Conservation (phyloP, 495 filamentous ascomycete genomes). For the Terfezia boudieri region DNA sequence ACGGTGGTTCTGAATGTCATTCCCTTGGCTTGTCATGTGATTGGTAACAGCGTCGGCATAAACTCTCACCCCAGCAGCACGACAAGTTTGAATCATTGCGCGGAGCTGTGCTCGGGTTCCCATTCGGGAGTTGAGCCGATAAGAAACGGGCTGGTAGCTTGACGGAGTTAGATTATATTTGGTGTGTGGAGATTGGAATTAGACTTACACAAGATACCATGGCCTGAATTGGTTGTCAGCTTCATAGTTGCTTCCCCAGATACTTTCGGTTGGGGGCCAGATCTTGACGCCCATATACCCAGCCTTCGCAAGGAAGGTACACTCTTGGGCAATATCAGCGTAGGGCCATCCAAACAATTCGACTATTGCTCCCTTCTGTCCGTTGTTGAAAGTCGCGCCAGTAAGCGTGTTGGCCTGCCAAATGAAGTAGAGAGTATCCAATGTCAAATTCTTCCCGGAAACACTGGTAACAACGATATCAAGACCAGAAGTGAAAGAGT, state of each 20-base stretch:
- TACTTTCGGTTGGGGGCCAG: slow-evolving; percentile 17
- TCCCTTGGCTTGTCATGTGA: slow-evolving; percentile 18
- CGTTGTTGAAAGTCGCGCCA: slow-evolving; percentile 5
- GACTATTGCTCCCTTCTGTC: slow-evolving; percentile 19
- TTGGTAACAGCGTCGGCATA: slow-evolving; percentile 20
- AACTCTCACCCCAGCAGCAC: slow-evolving; percentile 17
- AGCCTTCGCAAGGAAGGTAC: slow-evolving; percentile 17
- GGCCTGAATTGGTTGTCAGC: slow-evolving; percentile 13
- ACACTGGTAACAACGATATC: slow-evolving; percentile 12
- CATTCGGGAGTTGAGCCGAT: slow-evolving; percentile 16
- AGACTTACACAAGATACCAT: slow-evolving; percentile 15
- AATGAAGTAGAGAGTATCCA: slow-evolving; percentile 19
- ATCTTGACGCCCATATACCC: slow-evolving; percentile 21
- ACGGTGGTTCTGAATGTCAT: slow-evolving; percentile 19
- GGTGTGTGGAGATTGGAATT: too few relatives aligned
- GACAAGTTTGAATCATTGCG: slow-evolving; percentile 19
- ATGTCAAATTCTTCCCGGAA: slow-evolving; percentile 10
- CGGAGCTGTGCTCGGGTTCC: slow-evolving; percentile 18
- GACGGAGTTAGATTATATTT: background rate
- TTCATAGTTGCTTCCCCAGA: slow-evolving; percentile 20
- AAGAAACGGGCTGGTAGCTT: slow-evolving; percentile 19
- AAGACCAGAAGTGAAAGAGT: slow-evolving; percentile 4
- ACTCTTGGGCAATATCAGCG: slow-evolving; percentile 18
- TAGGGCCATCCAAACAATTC: slow-evolving; percentile 21
- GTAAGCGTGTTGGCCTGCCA: slow-evolving; percentile 10